Base-by-base conservation (phyloP, 2,329 filamentous ascomycete genomes). In the Botrytis galanthina region DNA sequence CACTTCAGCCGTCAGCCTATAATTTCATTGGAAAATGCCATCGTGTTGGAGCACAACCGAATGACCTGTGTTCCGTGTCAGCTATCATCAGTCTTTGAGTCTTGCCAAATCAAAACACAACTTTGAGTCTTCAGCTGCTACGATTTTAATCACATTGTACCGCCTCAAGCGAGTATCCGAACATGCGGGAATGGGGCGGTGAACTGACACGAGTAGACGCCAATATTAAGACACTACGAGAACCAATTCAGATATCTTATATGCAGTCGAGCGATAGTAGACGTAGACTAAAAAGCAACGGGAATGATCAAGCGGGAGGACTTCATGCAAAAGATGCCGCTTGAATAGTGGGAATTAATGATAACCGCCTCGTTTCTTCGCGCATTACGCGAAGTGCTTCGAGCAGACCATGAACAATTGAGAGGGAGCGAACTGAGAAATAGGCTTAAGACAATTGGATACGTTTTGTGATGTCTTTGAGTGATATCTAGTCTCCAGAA, bases 61-160 rank as follows among this genome's bases (percentile, higher is more conserved):
- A n/a, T 68, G 66, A 68, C 66, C 46, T 68, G 66, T 57, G 37
- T 22, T 54, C 48, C 48, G 48, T 22, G 48, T 42, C 66, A 54
- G 66, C 66, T 42, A 68, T 68, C 35, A 68, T 18, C 39, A n/a
- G 26, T 42, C 48, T 26, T 16, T 42, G 66, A 68, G 39, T 57
- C 66, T 57, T 42, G 48, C 26, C 48, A 68, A 68, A 68, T 68
- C 46, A 68, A 54, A 54, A 18, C 9, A 68, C 32, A 37, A 20
- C 46, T 29, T 39, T 29, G 12, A n/a, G 29, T 67, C 46, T 35
- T 51, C 64, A 54, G 64, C 63, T 67, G 63, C 44, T 51, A 37
- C 42, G 46, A 51, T 37, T 29, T n/a, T 3, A 51, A 67, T 67
- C 63, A 67, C 29, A 35, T 39, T 37, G 63, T 67, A 67, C 44